Percentiles rank a stretch among this genome's conserved stretches.
Evolutionary conservation across 2,329 filamentous ascomycete genomes (phyloP).

Genomic region (Exophiala alcalophila): DNA sequence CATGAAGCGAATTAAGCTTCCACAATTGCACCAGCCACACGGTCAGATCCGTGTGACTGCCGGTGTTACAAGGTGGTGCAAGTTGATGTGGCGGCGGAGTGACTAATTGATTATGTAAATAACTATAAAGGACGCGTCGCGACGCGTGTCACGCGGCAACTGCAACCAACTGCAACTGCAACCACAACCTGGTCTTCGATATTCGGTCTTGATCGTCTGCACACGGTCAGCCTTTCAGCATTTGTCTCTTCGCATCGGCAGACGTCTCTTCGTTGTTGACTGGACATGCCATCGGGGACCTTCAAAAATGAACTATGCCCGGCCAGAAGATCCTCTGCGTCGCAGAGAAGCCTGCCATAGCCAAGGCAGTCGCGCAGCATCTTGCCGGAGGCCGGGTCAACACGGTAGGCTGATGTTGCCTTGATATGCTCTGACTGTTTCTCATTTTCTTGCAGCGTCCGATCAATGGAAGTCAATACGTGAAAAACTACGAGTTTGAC

Average conservation of each 20-base stretch:
- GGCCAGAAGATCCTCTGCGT: conserved; percentile 65
- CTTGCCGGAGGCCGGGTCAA: conserved; percentile 72
- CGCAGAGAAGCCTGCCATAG: conserved; percentile 89
- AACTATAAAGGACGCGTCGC: too few species aligned
- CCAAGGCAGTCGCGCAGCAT: conserved; percentile 88
- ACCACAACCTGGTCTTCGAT: not conserved
- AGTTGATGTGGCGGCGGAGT: too few species aligned
- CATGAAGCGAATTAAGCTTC: too few species aligned
- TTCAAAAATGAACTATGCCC: conserved; percentile 28
- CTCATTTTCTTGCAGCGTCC: conserved; percentile 54
- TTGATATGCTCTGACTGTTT: not conserved
- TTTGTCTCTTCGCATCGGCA: not conserved
- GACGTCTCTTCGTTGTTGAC: not conserved
- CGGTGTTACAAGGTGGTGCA: too few species aligned
- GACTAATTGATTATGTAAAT: too few species aligned
- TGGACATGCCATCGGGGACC: conserved; percentile 7
- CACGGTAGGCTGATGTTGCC: conserved; percentile 55
- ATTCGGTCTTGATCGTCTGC: too few species aligned
- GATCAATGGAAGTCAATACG: conserved; percentile 67
- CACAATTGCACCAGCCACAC: too few species aligned
- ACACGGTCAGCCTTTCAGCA: too few species aligned
- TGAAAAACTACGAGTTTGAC: conserved; percentile 91
- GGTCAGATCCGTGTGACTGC: too few species aligned
- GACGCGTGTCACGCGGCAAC: too few species aligned
- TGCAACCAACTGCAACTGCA: not conserved